A percentile compares a stretch with the other conserved stretches of the same genome.
These are phyloP conservation scores for Arachnomyces sp. DNA, from an alignment of 2,329 filamentous ascomycete species.

Conservation along the genomic window DNA sequence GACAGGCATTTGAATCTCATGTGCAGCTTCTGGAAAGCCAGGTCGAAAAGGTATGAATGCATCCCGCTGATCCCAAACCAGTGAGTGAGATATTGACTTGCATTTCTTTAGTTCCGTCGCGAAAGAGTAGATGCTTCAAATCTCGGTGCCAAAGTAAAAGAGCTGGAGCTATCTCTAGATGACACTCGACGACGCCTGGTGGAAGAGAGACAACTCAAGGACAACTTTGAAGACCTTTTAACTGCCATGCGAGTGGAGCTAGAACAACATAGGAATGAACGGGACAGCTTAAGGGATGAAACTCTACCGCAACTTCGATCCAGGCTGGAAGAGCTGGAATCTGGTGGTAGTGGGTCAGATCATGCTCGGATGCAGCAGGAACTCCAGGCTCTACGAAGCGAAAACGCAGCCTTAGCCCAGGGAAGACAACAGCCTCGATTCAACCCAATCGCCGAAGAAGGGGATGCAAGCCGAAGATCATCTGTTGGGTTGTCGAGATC, in stretches of 20 bases:
- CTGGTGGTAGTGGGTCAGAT: neutral
- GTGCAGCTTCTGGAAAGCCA: conserved; percentile 75
- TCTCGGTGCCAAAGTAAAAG: conserved; percentile 55
- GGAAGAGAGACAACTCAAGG: conserved; percentile 80
- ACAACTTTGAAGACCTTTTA: conserved; percentile 89
- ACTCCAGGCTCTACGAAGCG: conserved; percentile 56
- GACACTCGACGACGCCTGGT: conserved; percentile 72
- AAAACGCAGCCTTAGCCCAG: conserved; percentile 34
- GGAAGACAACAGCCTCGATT: conserved; percentile 46
- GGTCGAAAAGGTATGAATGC: conserved; percentile 53
- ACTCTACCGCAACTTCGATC: neutral
- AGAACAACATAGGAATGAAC: conserved; percentile 73
- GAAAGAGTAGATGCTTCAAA: conserved; percentile 47
- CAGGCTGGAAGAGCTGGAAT: neutral
- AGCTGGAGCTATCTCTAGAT: conserved; percentile 73
- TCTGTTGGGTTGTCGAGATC: conserved; percentile 53
- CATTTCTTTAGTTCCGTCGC: conserved; percentile 41
- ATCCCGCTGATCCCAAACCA: conserved; percentile 8
- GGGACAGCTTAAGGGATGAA: conserved; percentile 72
- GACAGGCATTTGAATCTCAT: conserved; percentile 72
- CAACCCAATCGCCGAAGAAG: conserved; percentile 55
- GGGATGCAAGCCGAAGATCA: conserved; percentile 36
- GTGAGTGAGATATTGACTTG: conserved; percentile 20
- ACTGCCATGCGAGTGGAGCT: conserved; percentile 76
- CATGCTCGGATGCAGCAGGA: conserved; percentile 79